Percentiles rank a stretch among this genome's conserved stretches.
phyloP scores from a whole-genome alignment of 345 rosid genomes.

The Aethionema arabicum region DNA sequence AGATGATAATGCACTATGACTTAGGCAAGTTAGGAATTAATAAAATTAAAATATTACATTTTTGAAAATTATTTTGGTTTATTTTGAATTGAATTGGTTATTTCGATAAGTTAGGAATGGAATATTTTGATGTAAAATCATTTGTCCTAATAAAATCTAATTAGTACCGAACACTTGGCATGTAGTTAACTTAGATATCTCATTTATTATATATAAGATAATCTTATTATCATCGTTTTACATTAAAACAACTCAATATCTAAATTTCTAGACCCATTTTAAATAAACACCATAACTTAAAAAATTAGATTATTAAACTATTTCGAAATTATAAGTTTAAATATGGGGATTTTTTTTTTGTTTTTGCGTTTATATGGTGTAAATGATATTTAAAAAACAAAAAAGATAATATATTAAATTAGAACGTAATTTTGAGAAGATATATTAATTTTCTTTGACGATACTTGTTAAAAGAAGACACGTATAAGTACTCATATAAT shows the following conservation, averaged over 20 bases:
- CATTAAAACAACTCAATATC: neutral
- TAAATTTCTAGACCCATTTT: too few species aligned
- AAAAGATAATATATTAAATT: too few species aligned
- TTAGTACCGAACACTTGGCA: constrained; percentile 21
- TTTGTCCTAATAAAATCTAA: constrained; percentile 25
- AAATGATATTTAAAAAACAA: too few species aligned
- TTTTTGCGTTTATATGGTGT: too few species aligned
- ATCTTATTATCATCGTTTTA: constrained; percentile 11
- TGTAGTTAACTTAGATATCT: neutral
- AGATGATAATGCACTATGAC: constrained; percentile 28
- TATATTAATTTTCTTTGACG: neutral
- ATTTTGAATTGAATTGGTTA: constrained; percentile 23
- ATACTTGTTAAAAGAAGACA: constrained; percentile 5
- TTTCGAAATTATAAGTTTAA: too few species aligned
- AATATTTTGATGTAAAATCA: constrained; percentile 22
- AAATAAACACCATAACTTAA: too few species aligned
- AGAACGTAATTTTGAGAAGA: too few species aligned
- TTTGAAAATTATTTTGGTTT: neutral
- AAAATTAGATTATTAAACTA: too few species aligned
- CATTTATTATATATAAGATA: neutral
- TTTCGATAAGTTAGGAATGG: constrained; percentile 18
- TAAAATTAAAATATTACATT: neutral
- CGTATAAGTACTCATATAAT: neutral
- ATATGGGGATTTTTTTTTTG: too few species aligned
- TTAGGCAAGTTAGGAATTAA: too few species aligned